Percentiles rank a stretch among this genome's conserved stretches.
phyloP scores from a whole-genome alignment of 78 protist species.

The Cyanophora paradoxa region DNA sequence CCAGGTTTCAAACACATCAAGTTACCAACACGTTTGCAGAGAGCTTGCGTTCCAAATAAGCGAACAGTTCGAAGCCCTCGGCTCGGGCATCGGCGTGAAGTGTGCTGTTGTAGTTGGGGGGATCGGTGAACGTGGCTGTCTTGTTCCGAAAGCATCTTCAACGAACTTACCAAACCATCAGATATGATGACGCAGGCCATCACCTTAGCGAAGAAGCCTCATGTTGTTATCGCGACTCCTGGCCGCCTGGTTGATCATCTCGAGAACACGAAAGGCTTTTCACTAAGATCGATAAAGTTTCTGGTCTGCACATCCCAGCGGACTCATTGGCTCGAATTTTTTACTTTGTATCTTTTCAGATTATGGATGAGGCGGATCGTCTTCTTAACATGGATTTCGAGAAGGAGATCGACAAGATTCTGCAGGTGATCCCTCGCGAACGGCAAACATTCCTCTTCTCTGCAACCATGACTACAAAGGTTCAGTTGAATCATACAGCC shows the following conservation, averaged over 20 bases:
- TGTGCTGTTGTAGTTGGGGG: slow-evolving; percentile 74
- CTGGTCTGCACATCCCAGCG: slow-evolving; percentile 29
- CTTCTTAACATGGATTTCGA: slow-evolving; percentile 90
- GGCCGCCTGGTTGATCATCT: slow-evolving; percentile 61
- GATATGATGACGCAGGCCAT: slow-evolving; percentile 58
- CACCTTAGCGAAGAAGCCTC: slow-evolving; percentile 82
- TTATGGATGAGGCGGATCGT: slow-evolving; percentile 97
- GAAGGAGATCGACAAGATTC: slow-evolving; percentile 59
- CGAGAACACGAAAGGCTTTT: slow-evolving; percentile 89
- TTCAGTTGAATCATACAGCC: slow-evolving; percentile 16
- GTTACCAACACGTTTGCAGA: slow-evolving; percentile 27
- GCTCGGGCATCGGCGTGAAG: slow-evolving; percentile 72
- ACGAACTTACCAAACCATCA: background rate
- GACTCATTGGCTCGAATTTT: background rate
- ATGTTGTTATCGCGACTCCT: slow-evolving; percentile 94
- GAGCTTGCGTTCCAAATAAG: slow-evolving; percentile 94
- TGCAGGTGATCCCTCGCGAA: slow-evolving; percentile 59
- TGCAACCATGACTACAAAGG: slow-evolving; percentile 97
- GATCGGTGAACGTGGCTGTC: background rate
- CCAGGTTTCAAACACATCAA: background rate
- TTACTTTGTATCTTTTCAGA: background rate
- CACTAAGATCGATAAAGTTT: slow-evolving; percentile 49
- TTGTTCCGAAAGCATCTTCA: too few species aligned
- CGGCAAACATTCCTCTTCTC: slow-evolving; percentile 81
- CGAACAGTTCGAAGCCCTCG: slow-evolving; percentile 85